Evolutionary conservation across 2,329 filamentous ascomycete species (phyloP).

Genomic region (Ophiostoma sp.): DNA sequence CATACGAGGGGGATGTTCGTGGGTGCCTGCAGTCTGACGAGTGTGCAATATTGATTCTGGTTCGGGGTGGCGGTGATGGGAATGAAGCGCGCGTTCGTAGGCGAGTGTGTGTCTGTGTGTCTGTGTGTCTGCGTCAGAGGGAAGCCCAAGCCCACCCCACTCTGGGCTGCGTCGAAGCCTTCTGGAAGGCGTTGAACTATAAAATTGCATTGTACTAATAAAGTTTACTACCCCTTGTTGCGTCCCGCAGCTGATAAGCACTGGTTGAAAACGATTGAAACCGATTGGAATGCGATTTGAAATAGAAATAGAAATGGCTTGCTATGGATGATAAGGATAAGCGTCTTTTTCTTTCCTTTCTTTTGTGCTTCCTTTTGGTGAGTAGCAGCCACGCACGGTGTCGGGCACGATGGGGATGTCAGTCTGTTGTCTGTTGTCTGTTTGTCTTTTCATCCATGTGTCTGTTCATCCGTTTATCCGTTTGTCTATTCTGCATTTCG

Average conservation of each 20-base stretch:
- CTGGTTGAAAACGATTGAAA: background rate
- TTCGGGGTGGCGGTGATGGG: background rate
- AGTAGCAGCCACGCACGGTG: too few species aligned
- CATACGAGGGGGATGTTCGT: background rate
- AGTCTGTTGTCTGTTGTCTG: too few species aligned
- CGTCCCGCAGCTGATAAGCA: background rate
- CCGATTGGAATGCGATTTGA: background rate
- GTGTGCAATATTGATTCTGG: background rate
- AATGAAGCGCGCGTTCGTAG: too few species aligned
- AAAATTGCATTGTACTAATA: background rate
- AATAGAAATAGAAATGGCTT: background rate
- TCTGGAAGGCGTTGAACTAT: background rate
- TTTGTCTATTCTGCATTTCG: slow-evolving; percentile 6
- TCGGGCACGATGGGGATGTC: too few species aligned
- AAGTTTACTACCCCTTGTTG: background rate
- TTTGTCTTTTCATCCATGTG: too few species aligned
- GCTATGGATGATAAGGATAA: background rate
- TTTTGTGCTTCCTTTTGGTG: background rate
- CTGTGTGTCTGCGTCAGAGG: too few species aligned
- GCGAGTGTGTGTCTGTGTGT: too few species aligned
- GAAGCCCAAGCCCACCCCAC: background rate
- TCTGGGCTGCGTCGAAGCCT: background rate
- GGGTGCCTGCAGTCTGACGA: too few species aligned
- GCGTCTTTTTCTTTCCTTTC: background rate
- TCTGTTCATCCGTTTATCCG: background rate